Conservation (phyloP, 192 early-diverging fungal species). For the Endogone sp. region DNA sequence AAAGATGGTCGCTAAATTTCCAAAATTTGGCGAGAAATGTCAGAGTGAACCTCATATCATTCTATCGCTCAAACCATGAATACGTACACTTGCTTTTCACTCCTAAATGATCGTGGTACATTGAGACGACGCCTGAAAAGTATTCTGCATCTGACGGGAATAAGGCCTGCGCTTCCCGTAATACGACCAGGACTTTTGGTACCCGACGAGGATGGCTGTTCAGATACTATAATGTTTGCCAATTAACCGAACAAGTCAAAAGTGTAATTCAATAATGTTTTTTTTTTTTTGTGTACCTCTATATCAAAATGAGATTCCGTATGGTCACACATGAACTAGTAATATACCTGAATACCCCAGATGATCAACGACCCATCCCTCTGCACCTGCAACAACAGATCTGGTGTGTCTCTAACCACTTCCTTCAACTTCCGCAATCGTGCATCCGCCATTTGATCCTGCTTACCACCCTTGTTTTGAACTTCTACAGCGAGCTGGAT, state of each 20-base stretch:
- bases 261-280: no score
- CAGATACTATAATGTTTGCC: conserved; percentile 45
- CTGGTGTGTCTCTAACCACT: conserved; percentile 65
- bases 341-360: conserved; percentile 73
- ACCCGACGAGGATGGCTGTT: conserved; percentile 55
- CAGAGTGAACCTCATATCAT: neutral
- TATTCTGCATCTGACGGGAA: conserved; percentile 46
- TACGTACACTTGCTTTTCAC: conserved; percentile 38
- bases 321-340: neutral
- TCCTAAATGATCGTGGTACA: conserved; percentile 26
- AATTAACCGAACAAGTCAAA: conserved; percentile 5
- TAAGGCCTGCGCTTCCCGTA: conserved; percentile 56
- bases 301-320: neutral
- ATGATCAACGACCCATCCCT: conserved; percentile 67
- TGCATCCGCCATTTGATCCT: conserved; percentile 32
- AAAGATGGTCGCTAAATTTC: conserved; percentile 36
- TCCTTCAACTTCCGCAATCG: conserved; percentile 50
- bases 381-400: conserved; percentile 71
- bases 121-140: conserved; percentile 46
- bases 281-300: neutral
- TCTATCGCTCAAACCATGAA: neutral
- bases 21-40: neutral
- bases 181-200: conserved; percentile 62
- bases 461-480: conserved; percentile 21
- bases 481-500: conserved; percentile 21